Percentiles rank a stretch among this genome's conserved stretches.
These are phyloP conservation scores for Monosporascus sp. DNA, from an alignment of 2,329 filamentous ascomycete species.

Conservation along the genomic window DNA sequence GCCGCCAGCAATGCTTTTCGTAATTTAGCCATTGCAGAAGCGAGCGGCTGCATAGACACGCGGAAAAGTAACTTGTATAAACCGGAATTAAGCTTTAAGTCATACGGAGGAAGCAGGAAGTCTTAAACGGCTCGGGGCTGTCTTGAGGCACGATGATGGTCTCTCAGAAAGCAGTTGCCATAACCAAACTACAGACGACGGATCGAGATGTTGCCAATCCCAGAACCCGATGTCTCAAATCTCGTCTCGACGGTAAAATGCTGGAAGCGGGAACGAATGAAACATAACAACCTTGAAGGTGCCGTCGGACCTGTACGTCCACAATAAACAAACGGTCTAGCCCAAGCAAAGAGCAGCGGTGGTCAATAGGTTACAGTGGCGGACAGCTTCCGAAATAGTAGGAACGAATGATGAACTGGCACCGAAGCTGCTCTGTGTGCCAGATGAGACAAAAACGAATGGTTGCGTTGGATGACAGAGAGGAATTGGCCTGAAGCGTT, in stretches of 20 bases:
- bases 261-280: constrained; percentile 26
- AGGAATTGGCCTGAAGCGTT: background rate
- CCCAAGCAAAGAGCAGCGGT: constrained; percentile 9
- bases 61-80: constrained; percentile 16
- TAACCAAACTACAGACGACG: background rate
- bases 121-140: background rate
- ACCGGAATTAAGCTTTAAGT: background rate
- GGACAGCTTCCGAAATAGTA: constrained; percentile 20
- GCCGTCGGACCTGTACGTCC: constrained; percentile 25
- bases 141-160: background rate
- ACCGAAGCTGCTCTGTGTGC: background rate
- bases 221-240: constrained; percentile 17
- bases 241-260: constrained; percentile 27
- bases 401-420: constrained; percentile 16
- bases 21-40: constrained; percentile 53
- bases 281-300: constrained; percentile 23
- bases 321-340: constrained; percentile 11
- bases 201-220: constrained; percentile 11
- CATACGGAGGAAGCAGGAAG: background rate
- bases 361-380: constrained; percentile 23
- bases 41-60: constrained; percentile 45
- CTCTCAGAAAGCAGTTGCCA: background rate
- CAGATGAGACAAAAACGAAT: constrained; percentile 11
- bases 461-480: constrained; percentile 13
- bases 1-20: constrained; percentile 51